phyloP scores from a whole-genome alignment of 352 stramenopile genomes.

The Globisporangium nodosum region DNA sequence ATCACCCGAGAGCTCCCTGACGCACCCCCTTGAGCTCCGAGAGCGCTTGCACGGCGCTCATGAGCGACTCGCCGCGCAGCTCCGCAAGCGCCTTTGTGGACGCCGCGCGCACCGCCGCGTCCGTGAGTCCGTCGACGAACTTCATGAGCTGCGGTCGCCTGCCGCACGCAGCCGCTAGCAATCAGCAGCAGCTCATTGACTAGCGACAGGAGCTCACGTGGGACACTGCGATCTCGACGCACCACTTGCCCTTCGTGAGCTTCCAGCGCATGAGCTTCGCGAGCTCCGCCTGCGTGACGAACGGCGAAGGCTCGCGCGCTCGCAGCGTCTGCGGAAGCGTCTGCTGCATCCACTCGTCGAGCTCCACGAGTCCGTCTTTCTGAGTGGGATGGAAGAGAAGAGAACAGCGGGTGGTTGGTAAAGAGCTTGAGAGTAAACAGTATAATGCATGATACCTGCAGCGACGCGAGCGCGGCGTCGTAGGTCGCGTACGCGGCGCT shows the following conservation, averaged over 20 bases:
- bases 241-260: conserved; percentile 84
- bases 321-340: conserved; percentile 34
- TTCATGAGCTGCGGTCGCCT: conserved; percentile 76
- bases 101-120: conserved; percentile 38
- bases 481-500: conserved; percentile 31
- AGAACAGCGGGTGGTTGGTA: neutral
- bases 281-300: conserved; percentile 51
- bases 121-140: conserved; percentile 41
- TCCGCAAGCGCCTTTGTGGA: conserved; percentile 34
- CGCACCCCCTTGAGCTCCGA: conserved; percentile 62
- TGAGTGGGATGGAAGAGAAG: conserved; percentile 6
- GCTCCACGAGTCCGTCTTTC: conserved; percentile 48
- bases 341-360: conserved; percentile 56
- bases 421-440: too few species aligned
- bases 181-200: neutral
- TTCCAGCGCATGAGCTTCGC: conserved; percentile 77
- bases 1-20: neutral
- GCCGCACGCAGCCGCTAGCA: neutral
- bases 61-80: conserved; percentile 21
- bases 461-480: conserved; percentile 25
- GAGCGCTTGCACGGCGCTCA: conserved; percentile 44
- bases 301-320: conserved; percentile 39
- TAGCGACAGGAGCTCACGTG: neutral
- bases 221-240: neutral
- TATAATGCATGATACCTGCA: conserved; percentile 19